Evolutionary conservation across 176 grass and related monocot species (phyloP), one percentile per base, ranked within the genome.

Genomic region (Elymus sibiricus): DNA sequence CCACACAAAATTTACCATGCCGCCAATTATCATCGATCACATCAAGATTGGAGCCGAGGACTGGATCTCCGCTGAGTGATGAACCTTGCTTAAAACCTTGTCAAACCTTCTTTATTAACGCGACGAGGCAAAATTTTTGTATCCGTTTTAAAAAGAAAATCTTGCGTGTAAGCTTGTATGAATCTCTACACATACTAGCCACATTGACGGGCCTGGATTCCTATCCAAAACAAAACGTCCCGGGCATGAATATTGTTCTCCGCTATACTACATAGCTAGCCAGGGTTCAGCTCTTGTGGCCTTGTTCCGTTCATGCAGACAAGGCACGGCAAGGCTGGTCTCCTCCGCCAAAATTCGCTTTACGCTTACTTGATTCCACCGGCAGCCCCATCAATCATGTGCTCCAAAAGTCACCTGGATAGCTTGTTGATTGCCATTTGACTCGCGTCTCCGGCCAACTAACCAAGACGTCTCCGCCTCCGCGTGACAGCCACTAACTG

Each of bases 401-500:
- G 3, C 31, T 32, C 31, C 31, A 32, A 32, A 32, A 32, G 31
- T 32, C 31, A 32, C 31, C 31, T 19, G 22, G 21, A 22, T 6
- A 14, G 64, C 25, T 61, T 9, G 34, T 22, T 24, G 6, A 80
- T 22, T 70, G 38, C 40, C 60, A 66, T 27, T 85, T 85, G 83
- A 77, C 73, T 85, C 58, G 71, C 25, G 24, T 84, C 5, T 34
- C 43, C 26, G 42, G 42, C 82, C 17, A 0, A 27, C 56, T 5
- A 12, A 25, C 61, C 34, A 35, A 26, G 7, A 22, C 17, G 19
- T 17, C 19, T 56, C 19, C 53, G 60, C 4, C 51, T 74, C 77
- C 85, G 78, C 77, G 85, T 87, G 80, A 1, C 40, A 35, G 55
- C 83, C 83, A 78, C 83, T 47, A 15, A 43, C n/a, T n/a, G n/a